Percentiles rank a stretch among this genome's conserved stretches.
Conservation (phyloP, 2,329 filamentous ascomycete species). For the Cercospora canescens region DNA sequence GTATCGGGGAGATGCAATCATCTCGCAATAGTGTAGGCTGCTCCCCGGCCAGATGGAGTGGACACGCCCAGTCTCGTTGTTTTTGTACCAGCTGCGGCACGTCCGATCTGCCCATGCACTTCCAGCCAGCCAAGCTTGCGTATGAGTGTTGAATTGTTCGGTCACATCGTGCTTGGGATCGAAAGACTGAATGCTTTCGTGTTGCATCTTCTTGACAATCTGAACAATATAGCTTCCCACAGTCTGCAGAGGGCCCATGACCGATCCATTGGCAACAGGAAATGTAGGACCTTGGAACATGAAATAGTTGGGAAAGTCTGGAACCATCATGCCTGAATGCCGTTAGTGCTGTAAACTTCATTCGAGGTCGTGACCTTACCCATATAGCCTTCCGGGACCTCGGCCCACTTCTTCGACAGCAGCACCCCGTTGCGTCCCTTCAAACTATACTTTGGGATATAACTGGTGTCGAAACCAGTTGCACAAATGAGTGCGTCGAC, state of each 20-base stretch:
- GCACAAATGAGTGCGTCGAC: neutral
- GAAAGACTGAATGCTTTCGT: neutral
- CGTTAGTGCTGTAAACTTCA: neutral
- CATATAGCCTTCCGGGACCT: neutral
- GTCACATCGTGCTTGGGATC: conserved; percentile 29
- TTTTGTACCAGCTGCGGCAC: conserved; percentile 6
- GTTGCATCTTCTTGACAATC: neutral
- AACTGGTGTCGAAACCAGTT: neutral
- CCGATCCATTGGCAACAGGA: conserved; percentile 14
- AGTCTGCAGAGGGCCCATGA: conserved; percentile 5
- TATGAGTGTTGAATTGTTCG: neutral
- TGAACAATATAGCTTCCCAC: neutral
- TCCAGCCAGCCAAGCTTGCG: neutral
- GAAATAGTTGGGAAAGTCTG: conserved; percentile 33
- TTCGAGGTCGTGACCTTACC: neutral
- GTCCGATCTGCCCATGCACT: neutral
- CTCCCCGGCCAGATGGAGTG: neutral
- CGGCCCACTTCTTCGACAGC: neutral
- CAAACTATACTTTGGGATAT: neutral
- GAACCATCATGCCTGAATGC: conserved; percentile 7
- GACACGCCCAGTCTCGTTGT: neutral
- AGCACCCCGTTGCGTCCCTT: neutral
- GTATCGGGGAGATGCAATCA: neutral
- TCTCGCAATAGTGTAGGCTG: neutral
- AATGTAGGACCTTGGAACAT: conserved; percentile 18